Conservation (phyloP, 2,329 filamentous ascomycete species). For the Phialophora chinensis region DNA sequence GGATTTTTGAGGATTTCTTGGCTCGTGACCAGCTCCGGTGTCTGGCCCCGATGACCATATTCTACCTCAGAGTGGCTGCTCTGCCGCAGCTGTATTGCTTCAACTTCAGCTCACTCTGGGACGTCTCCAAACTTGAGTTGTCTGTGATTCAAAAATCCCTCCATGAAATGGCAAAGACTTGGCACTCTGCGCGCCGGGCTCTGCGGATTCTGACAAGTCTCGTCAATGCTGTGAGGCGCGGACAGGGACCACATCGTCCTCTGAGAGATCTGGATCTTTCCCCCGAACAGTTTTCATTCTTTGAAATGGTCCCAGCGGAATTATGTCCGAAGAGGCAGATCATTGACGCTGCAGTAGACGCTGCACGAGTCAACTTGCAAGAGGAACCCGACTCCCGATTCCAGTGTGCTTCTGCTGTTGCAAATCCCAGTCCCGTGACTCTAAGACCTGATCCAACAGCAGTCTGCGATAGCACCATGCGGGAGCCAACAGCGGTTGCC, state of each 20-base stretch:
- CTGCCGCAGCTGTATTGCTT: too few species aligned
- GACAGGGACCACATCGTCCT: conserved; percentile 7
- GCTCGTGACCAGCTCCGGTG: conserved; percentile 24
- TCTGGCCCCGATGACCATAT: conserved; percentile 24
- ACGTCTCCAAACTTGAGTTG: too few species aligned
- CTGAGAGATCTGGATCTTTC: conserved; percentile 10
- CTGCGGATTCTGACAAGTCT: background rate
- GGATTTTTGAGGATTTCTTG: conserved; percentile 54
- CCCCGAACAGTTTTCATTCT: conserved; percentile 11
- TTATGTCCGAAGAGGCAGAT: conserved; percentile 12
- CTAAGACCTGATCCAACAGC: background rate
- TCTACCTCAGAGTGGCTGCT: conserved; percentile 25
- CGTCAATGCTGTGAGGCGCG: conserved; percentile 3
- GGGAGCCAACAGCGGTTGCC: conserved; percentile 1
- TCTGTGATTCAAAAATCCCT: too few species aligned
- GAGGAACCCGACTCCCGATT: too few species aligned
- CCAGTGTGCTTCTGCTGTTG: too few species aligned
- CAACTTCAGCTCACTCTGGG: too few species aligned
- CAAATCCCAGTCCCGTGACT: background rate
- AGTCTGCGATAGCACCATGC: conserved; percentile 1
- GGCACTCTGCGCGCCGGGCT: too few species aligned
- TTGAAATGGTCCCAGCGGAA: conserved; percentile 7
- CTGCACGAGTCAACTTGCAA: too few species aligned
- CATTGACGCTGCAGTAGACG: background rate
- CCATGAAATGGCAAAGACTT: too few species aligned